Evolutionary conservation across 2,329 filamentous ascomycete genomes (phyloP), one percentile per base, ranked within the genome.

Genomic region (Colletotrichum eremochloae): DNA sequence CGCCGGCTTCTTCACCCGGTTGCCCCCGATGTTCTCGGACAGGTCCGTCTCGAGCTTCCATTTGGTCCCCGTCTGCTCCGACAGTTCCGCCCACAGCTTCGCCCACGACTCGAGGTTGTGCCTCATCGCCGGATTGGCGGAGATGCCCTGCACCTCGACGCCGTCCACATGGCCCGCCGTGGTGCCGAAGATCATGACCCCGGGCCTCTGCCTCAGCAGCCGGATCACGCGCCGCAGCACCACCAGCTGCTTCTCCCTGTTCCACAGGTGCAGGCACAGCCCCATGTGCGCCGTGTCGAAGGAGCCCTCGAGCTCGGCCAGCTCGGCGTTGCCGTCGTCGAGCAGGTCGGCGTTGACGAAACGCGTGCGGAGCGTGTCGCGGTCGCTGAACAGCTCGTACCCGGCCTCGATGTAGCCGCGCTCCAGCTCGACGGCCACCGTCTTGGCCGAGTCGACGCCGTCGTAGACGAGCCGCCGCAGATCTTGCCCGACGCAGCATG

Each of bases 401-500:
- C 78, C 76, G 33, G 78, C 72, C 15, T 76, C 76, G 8, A 76
- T 71, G 8, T 77, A 72, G 38, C 58, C 61, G 36, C 42, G 24
- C 56, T 69, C 73, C n/a, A 79, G 69, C 46, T 80, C 77, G 12
- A 77, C 67, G 72, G 75, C 78, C 14, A 70, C 60, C 6, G 78
- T 75, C 2, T 71, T 63, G 33, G 70, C 44, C 2, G 76, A 71
- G 9, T 75, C 75, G 4, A 76, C 75, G 18, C 78, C 78, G 55
- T 79, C 76, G 38, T 69, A 62, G 4, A 77, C 74, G 20, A 79
- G 67, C 60, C 75, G 67, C 8, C 78, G 77, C 12, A 80, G 71
- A 58, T 79, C 78, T 46, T 79, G 77, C 2, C 76, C 79, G 40
- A 80, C 76, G 67, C 78, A 79, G 62, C 78, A 78, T 15, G 77